These are phyloP conservation scores for Truncatella angustata DNA, from an alignment of 2,329 filamentous ascomycete genomes.

Conservation along the genomic window DNA sequence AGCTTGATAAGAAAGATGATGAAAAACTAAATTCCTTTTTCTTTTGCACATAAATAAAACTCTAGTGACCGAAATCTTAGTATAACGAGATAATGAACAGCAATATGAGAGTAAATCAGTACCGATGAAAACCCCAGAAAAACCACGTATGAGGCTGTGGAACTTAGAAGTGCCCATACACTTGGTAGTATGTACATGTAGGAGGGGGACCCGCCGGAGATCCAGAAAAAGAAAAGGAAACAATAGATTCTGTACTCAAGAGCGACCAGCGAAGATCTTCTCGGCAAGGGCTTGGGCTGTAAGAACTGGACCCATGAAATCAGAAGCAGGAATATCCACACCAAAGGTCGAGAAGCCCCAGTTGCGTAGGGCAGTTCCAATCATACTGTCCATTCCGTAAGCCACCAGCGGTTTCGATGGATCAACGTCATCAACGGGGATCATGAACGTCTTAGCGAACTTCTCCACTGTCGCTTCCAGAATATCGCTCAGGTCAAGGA, in stretches of 20 bases:
- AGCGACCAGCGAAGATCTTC: background rate
- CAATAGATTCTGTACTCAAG: background rate
- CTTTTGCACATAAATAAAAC: too few species aligned
- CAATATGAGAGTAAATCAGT: too few species aligned
- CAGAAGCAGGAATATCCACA: background rate
- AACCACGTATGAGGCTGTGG: too few species aligned
- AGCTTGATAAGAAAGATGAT: too few species aligned
- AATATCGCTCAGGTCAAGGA: constrained; percentile 10
- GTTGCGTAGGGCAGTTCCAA: constrained; percentile 14
- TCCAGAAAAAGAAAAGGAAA: too few species aligned
- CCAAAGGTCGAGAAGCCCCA: constrained; percentile 9
- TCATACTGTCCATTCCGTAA: constrained; percentile 17
- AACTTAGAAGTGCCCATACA: too few species aligned
- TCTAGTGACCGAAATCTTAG: too few species aligned
- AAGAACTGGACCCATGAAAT: background rate
- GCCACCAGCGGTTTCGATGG: constrained; percentile 13
- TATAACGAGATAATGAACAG: too few species aligned
- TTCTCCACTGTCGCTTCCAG: constrained; percentile 14
- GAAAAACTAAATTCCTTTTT: too few species aligned
- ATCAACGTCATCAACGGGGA: constrained; percentile 12
- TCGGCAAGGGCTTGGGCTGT: background rate
- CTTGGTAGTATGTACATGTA: too few species aligned
- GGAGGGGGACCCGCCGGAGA: too few species aligned
- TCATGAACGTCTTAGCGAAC: constrained; percentile 15
- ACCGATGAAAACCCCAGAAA: too few species aligned